Base-by-base conservation (phyloP, 1,284 basidiomycete species). In the Austroboletus niveus region DNA sequence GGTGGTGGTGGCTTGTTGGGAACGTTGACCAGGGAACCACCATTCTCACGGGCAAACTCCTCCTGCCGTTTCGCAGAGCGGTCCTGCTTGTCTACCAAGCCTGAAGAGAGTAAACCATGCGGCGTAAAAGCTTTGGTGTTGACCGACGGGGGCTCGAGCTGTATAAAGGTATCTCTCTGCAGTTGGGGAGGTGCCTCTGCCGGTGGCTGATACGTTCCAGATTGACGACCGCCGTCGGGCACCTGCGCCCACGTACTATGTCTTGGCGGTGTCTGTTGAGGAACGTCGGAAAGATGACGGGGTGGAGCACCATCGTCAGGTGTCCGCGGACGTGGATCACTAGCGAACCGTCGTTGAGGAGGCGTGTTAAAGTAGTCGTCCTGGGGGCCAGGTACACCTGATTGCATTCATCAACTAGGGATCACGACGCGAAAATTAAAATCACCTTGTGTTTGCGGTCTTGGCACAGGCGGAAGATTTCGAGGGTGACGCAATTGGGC, bases 61-160 rank as follows among this genome's bases (percentile, higher is more conserved):
- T 99, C 95, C 64, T 97, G 93, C 48, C 88, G 82, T 70, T 95
- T 96, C 9, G 97, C 96, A 24, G 93, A 96, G 42, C 94, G 84
- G 65, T 97, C 94, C 63, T 94, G 86, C 70, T 94, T 95, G 69
- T 98, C 95, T 66, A 96, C 92, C 59, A 98, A 79, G 32, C 95
- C 96, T 42, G 94, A 93, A 55, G 94, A 94, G 38, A 99, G 81
- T 12, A 99, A 75, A 9, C 96, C 96, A 58, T 97, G 94, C 4
- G 95, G 93, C 0, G 91, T 89, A 68, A 97, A 97, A 3, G 93
- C 92, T 67, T 94, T 94, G 8, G 92, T 85, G 22, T 83, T 83
- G 41, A 85, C 81, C 11, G 84, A 77, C 1, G 84, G 72, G 31
- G 83, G 79, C 52, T 94, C 92, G 36, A 95, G 75, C 63, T 92